These are phyloP conservation scores for Biancaea sappan DNA, from an alignment of 306 rosid genomes.

Conservation along the genomic window DNA sequence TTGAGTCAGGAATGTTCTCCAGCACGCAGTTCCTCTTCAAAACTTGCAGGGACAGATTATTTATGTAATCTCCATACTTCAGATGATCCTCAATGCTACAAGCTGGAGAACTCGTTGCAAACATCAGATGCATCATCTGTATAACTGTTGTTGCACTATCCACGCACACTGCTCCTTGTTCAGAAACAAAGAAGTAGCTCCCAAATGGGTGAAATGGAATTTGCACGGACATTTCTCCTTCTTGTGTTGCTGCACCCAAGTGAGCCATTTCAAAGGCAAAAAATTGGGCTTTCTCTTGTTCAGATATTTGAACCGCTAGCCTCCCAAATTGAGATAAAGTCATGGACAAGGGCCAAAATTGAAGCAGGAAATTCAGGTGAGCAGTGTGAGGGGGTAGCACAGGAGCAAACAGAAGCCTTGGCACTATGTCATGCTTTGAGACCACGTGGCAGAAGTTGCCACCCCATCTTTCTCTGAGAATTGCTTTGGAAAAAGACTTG, in stretches of 20 bases:
- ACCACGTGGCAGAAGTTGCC: conserved; percentile 81
- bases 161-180: conserved; percentile 72
- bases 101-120: conserved; percentile 48
- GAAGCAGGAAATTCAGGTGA: conserved; percentile 56
- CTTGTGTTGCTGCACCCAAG: conserved; percentile 49
- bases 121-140: conserved; percentile 75
- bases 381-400: conserved; percentile 41
- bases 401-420: conserved; percentile 78
- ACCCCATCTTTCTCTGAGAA: conserved; percentile 73
- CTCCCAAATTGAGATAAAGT: conserved; percentile 42
- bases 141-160: conserved; percentile 60
- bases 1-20: conserved; percentile 53
- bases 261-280: conserved; percentile 40
- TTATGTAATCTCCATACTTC: conserved; percentile 70
- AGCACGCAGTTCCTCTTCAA: conserved; percentile 42
- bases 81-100: conserved; percentile 76
- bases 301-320: conserved; percentile 45
- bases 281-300: conserved; percentile 50
- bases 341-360: conserved; percentile 70
- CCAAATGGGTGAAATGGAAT: conserved; percentile 73
- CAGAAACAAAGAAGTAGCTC: conserved; percentile 65
- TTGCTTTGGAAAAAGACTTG: conserved; percentile 59
- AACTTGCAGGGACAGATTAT: conserved; percentile 41
- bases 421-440: conserved; percentile 81
- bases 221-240: conserved; percentile 38